These are phyloP conservation scores for Jamesozyma spencerorum DNA, from an alignment of 805 yeast genomes.

Conservation along the genomic window DNA sequence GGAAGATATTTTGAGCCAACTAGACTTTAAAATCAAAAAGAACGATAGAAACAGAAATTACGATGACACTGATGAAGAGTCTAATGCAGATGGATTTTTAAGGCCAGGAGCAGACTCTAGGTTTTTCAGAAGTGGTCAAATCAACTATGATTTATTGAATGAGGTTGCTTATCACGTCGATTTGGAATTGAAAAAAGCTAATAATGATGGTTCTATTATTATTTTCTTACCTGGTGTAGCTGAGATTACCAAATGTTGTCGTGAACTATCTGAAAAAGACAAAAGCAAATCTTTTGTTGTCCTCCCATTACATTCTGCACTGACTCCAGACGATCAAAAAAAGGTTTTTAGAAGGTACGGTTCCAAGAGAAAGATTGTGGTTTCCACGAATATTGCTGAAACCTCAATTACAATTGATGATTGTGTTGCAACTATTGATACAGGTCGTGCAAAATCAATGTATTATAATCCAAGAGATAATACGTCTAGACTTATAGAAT, in stretches of 20 bases:
- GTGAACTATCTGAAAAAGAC: conserved; percentile 15
- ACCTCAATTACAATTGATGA: conserved; percentile 95
- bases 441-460: conserved; percentile 76
- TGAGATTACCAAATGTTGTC: conserved; percentile 61
- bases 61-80: conserved; percentile 15
- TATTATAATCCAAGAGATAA: conserved; percentile 59
- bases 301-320: conserved; percentile 82
- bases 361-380: conserved; percentile 66
- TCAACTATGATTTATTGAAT: conserved; percentile 67
- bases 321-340: conserved; percentile 74
- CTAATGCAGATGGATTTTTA: conserved; percentile 30
- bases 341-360: conserved; percentile 56
- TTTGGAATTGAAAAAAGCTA: conserved; percentile 32
- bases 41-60: conserved; percentile 12
- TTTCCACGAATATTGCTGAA: conserved; percentile 90
- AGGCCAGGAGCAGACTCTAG: conserved; percentile 56
- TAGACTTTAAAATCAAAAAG: conserved; percentile 46
- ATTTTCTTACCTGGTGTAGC: conserved; percentile 85
- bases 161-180: conserved; percentile 48
- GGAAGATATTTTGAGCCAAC: conserved; percentile 49
- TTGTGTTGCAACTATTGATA: conserved; percentile 82
- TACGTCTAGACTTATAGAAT: conserved; percentile 62
- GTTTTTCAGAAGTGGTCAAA: conserved; percentile 55
- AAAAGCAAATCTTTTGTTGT: conserved; percentile 29
- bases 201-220: conserved; percentile 61